Evolutionary conservation across 108 stramenopile species (phyloP).

Genomic region (Skeletonema grethae): DNA sequence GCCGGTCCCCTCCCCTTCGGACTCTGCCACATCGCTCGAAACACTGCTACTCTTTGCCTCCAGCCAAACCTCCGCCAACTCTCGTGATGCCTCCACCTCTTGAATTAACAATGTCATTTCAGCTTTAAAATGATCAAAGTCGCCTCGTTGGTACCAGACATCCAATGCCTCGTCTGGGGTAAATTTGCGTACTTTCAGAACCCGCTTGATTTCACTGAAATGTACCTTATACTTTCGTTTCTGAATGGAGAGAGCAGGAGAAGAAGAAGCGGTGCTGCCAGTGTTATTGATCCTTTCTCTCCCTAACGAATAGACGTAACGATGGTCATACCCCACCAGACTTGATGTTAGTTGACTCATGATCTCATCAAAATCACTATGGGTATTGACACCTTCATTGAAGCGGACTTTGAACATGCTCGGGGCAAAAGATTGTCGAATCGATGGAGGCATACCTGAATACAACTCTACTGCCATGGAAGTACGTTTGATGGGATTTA

Average conservation of each 20-base stretch:
- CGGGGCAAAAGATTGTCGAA: conserved; percentile 24
- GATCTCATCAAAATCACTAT: neutral
- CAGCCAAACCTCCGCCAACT: conserved; percentile 42
- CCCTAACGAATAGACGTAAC: conserved; percentile 5
- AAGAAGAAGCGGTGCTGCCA: neutral
- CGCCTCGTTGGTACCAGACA: conserved; percentile 43
- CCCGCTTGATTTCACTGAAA: conserved; percentile 48
- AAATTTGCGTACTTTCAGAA: conserved; percentile 41
- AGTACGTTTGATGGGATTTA: conserved; percentile 15
- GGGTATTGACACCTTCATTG: conserved; percentile 3
- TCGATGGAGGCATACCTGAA: conserved; percentile 32
- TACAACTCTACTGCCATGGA: conserved; percentile 40
- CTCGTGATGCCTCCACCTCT: conserved; percentile 36
- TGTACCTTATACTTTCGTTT: conserved; percentile 12
- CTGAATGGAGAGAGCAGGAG: neutral
- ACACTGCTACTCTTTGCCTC: conserved; percentile 22
- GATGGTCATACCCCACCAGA: conserved; percentile 6
- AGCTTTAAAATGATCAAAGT: conserved; percentile 43
- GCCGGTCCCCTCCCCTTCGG: neutral
- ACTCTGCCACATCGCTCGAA: neutral
- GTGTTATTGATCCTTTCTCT: neutral
- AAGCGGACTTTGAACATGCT: conserved; percentile 33
- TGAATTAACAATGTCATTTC: conserved; percentile 47
- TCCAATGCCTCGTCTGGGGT: conserved; percentile 27
- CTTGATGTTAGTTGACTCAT: conserved; percentile 1